These are phyloP conservation scores for Tolypocladium pustulatum DNA, from an alignment of 2,329 filamentous ascomycete genomes.

Conservation along the genomic window DNA sequence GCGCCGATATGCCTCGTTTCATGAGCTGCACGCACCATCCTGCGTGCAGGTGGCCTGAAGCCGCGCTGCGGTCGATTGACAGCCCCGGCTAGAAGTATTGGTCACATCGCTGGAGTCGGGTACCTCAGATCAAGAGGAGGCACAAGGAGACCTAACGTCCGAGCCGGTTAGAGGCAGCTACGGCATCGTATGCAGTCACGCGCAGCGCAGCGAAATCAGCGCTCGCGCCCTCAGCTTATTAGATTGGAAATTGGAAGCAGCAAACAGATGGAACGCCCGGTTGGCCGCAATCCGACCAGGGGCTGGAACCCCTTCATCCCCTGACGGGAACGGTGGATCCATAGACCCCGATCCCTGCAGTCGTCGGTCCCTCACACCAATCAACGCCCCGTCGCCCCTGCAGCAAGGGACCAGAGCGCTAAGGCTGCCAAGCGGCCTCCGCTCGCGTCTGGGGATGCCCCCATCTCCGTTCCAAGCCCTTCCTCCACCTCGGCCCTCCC, in stretches of 20 bases:
- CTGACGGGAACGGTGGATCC: slow-evolving; percentile 1
- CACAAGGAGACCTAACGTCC: too few species aligned
- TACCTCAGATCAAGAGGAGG: too few species aligned
- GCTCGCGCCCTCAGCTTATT: background rate
- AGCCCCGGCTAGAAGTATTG: background rate
- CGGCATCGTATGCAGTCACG: background rate
- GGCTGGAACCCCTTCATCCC: slow-evolving; percentile 4
- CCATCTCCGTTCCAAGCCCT: background rate
- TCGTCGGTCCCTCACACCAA: background rate
- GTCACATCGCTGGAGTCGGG: too few species aligned
- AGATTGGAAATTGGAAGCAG: background rate
- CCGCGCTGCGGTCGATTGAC: background rate
- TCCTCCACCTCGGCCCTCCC: background rate
- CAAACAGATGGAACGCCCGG: background rate
- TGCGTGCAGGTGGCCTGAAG: background rate
- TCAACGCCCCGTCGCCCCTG: background rate
- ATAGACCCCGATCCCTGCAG: background rate
- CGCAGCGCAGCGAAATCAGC: background rate
- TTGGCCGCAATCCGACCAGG: slow-evolving; percentile 1
- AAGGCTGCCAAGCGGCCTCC: background rate
- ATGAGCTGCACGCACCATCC: background rate
- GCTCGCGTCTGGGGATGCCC: background rate
- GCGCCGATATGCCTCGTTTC: background rate
- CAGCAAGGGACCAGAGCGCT: background rate
- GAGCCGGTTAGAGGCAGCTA: too few species aligned